Conservation (phyloP, 2,329 filamentous ascomycete species). For the Fusarium sororula region DNA sequence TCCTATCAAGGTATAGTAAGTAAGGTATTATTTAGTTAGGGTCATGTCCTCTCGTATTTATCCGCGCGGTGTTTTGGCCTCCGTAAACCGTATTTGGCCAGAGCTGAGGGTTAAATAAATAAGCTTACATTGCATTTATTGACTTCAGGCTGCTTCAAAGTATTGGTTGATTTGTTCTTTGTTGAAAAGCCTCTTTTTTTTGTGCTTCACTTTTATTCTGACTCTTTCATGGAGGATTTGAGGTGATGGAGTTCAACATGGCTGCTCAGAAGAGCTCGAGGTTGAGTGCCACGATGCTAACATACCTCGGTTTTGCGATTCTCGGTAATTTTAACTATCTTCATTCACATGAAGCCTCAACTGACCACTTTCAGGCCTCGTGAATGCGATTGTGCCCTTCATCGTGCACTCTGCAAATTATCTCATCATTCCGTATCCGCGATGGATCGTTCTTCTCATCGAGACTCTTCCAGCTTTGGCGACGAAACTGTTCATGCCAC, state of each 20-base stretch:
- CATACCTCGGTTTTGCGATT: slow-evolving; percentile 41
- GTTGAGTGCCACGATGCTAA: slow-evolving; percentile 18
- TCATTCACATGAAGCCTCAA: neutral
- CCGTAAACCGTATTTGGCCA: neutral
- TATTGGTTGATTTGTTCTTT: neutral
- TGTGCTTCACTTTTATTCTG: neutral
- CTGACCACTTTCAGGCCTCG: slow-evolving; percentile 41
- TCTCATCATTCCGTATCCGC: slow-evolving; percentile 48
- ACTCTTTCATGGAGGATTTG: neutral
- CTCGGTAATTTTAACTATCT: slow-evolving; percentile 28
- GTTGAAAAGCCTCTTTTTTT: neutral
- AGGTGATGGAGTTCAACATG: neutral
- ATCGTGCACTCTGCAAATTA: slow-evolving; percentile 48
- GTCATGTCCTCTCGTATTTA: neutral
- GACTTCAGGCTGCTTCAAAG: neutral
- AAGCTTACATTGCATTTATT: neutral
- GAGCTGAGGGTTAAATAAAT: neutral
- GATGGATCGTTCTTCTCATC: slow-evolving; percentile 45
- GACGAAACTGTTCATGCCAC: slow-evolving; percentile 43
- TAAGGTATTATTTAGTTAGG: neutral
- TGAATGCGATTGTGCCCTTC: slow-evolving; percentile 44
- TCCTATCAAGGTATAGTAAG: neutral
- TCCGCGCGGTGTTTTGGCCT: neutral
- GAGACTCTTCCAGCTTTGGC: slow-evolving; percentile 44
- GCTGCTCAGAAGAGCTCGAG: neutral